Base-by-base conservation (phyloP, 106 monocot genomes). In the Xerophyta viscosa region DNA sequence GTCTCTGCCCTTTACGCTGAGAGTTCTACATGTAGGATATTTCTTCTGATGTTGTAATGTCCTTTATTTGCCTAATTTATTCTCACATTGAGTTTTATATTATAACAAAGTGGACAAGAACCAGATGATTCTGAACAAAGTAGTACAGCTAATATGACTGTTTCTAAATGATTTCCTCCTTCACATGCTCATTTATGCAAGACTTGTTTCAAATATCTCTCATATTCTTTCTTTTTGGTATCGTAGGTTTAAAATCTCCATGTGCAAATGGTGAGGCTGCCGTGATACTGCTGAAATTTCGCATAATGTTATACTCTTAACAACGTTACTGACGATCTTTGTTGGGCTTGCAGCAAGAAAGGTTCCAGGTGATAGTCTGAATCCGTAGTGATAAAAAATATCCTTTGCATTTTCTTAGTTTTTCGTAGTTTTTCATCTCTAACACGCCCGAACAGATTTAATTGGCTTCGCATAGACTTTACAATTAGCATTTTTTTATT, bases 281-380 rank as follows among this genome's bases (percentile, higher is more conserved):
- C n/a, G n/a, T n/a, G n/a, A n/a, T n/a, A n/a, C 26, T 24, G 7
- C 33, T 33, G 33, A 39, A 39, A 39, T 12, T 39, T 6, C 5
- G 7, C 33, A 6, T 8, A 8, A 39, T 39, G 39, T 8, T 39
- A n/a, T 39, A 2, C 10, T 39, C 39, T 39, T 39, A 10, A 39
- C 15, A 7, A 1, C 10, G 10, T 10, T 39, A 15, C 13, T 39
- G 46, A 1, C 9, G 8, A 47, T 20, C 6, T 39, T 36, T 39
- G 6, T 33, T 31, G 31, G 31, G 20, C 29, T 54, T 54, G 54
- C 54, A 54, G 54, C 54, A 54, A 54, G n/a, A 31, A 3, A 54
- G 54, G 33, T 54, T 54, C 54, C 54, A 54, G 31, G 20, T 33
- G 1, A 54, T 54, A n/a, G 54, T 54, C 54, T 54, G 54, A 54